Percentiles rank a stretch among this genome's conserved stretches.
These are phyloP conservation scores for Conringia planisiliqua DNA, from an alignment of 345 rosid genomes.

Conservation along the genomic window DNA sequence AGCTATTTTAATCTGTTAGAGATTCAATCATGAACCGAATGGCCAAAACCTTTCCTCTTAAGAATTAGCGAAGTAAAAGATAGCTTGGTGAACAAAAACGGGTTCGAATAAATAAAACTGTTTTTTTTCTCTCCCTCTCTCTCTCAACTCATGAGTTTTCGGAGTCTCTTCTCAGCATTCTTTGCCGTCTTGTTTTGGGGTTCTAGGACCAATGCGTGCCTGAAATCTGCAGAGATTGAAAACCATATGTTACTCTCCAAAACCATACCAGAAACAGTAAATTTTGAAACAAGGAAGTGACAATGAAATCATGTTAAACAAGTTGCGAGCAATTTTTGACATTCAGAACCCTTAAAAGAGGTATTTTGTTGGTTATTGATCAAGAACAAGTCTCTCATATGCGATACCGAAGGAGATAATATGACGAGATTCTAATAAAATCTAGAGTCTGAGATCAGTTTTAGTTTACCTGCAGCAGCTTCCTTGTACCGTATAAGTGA, in stretches of 20 bases:
- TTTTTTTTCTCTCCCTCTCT: neutral
- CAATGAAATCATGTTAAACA: neutral
- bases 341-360: neutral
- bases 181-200: constrained; percentile 83
- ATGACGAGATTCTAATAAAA: neutral
- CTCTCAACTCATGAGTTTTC: constrained; percentile 46
- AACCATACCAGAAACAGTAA: neutral
- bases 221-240: constrained; percentile 59
- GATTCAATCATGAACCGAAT: neutral
- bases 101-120: neutral
- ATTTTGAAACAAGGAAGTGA: neutral
- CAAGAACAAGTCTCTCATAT: neutral
- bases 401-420: neutral
- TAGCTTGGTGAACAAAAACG: constrained; percentile 9
- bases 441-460: neutral
- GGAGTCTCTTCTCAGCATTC: constrained; percentile 60
- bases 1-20: neutral
- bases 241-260: neutral
- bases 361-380: neutral
- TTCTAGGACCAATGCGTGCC: constrained; percentile 80
- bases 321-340: neutral
- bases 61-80: neutral
- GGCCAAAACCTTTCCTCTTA: neutral
- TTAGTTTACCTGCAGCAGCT: constrained; percentile 68
- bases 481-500: constrained; percentile 70